A percentile compares a stretch with the other conserved stretches of the same genome.
Conservation (phyloP, 306 rosid genomes). For the Canavalia ensiformis region DNA sequence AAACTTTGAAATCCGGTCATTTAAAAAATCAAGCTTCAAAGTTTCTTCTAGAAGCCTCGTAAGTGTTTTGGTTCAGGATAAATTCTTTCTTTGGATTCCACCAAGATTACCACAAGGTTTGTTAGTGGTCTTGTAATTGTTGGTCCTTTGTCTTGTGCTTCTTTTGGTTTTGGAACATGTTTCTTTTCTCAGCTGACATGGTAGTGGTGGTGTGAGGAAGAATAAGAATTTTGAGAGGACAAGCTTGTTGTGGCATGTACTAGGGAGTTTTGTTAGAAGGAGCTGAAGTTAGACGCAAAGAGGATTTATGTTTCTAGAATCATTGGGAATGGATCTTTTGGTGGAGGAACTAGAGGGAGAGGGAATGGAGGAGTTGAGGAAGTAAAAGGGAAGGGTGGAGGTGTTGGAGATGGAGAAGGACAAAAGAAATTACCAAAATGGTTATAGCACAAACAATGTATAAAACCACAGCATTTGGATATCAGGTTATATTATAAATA, state of each 20-base stretch:
- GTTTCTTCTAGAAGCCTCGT: constrained; percentile 67
- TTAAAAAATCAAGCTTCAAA: constrained; percentile 17
- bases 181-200: constrained; percentile 57
- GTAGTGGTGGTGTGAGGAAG: constrained; percentile 19
- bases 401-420: too few relatives aligned
- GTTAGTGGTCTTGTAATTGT: constrained; percentile 54
- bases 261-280: constrained; percentile 72
- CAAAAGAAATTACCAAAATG: too few relatives aligned
- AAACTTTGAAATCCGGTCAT: constrained; percentile 58
- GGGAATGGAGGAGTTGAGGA: too few relatives aligned
- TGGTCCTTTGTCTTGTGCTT: constrained; percentile 56
- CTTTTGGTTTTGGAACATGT: constrained; percentile 63
- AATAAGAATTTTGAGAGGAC: constrained; percentile 20
- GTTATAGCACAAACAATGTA: too few relatives aligned
- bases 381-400: too few relatives aligned
- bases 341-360: background rate
- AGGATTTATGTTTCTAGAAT: constrained; percentile 80
- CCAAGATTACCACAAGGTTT: constrained; percentile 27
- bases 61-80: constrained; percentile 31
- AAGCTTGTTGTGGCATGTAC: constrained; percentile 63
- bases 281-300: constrained; percentile 66
- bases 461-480: too few relatives aligned
- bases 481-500: too few relatives aligned
- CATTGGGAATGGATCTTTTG: constrained; percentile 83
- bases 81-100: background rate